Evolutionary conservation across 768 basidiomycete genomes (phyloP).

Genomic region (Mycena leptocephala): DNA sequence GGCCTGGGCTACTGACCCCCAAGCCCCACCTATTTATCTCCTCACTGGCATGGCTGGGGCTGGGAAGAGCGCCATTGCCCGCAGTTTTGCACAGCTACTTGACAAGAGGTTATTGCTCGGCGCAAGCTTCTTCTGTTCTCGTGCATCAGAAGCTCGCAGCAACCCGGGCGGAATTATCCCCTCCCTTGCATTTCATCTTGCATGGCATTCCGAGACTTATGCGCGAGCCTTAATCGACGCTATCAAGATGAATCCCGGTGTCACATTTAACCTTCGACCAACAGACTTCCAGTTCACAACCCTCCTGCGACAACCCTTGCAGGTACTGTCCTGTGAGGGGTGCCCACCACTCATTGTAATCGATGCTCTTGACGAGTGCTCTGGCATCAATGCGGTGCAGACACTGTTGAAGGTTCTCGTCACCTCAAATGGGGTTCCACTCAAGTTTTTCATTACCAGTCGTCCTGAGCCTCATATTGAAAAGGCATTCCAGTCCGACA

Average conservation of each 20-base stretch:
- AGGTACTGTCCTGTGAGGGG: background rate
- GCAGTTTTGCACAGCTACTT: no score
- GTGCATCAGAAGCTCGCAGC: background rate
- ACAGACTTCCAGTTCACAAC: background rate
- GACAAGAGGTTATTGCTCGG: background rate
- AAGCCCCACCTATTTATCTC: background rate
- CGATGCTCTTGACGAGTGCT: background rate
- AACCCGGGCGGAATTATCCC: background rate
- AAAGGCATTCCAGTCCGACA: background rate
- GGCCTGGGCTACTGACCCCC: background rate
- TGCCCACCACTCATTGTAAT: background rate
- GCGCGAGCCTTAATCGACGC: background rate
- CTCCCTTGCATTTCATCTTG: background rate
- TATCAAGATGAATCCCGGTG: background rate
- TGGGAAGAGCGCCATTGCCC: background rate
- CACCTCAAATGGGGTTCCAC: background rate
- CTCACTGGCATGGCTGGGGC: background rate
- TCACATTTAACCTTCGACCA: no score
- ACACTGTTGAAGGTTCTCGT: background rate
- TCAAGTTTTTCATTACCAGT: background rate
- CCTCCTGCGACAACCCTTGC: background rate
- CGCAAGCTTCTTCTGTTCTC: background rate
- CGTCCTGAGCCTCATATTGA: background rate
- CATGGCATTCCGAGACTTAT: background rate
- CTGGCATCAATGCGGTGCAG: background rate